These are phyloP conservation scores for Oxytropis ochrocephala DNA, from an alignment of 306 rosid species.

Conservation along the genomic window DNA sequence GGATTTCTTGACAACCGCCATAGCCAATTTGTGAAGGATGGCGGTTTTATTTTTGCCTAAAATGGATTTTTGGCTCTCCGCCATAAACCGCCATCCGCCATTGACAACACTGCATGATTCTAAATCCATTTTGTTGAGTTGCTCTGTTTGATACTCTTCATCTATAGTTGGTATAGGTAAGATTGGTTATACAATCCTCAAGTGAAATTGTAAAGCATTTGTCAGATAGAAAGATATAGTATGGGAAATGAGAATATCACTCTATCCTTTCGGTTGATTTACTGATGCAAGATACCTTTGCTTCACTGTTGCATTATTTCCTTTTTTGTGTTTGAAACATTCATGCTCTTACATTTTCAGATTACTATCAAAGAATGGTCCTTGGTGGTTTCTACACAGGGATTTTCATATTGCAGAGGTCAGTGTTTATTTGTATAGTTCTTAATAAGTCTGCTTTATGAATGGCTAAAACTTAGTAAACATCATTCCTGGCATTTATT, in stretches of 20 bases:
- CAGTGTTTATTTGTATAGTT: constrained; percentile 19
- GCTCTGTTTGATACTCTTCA: background rate
- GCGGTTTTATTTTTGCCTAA: no score
- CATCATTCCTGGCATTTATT: background rate
- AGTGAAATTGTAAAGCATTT: background rate
- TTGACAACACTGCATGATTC: no score
- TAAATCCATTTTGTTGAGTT: background rate
- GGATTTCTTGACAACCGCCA: no score
- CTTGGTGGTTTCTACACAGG: constrained; percentile 89
- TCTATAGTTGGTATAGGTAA: background rate
- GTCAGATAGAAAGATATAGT: background rate
- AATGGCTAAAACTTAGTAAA: background rate
- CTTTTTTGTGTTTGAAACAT: background rate
- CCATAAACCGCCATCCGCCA: no score
- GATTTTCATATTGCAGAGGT: constrained; percentile 46
- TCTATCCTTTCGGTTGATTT: background rate
- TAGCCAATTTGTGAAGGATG: no score
- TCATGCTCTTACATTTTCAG: constrained; percentile 39
- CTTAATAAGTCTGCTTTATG: background rate
- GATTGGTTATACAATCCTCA: background rate
- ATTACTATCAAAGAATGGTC: constrained; percentile 72
- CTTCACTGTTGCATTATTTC: background rate
- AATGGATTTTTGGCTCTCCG: no score
- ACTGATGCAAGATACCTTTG: background rate
- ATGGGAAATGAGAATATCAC: constrained; percentile 1